These are phyloP conservation scores for Acanthamoeba castellanii DNA, from an alignment of 208 protist species.

Conservation along the genomic window DNA sequence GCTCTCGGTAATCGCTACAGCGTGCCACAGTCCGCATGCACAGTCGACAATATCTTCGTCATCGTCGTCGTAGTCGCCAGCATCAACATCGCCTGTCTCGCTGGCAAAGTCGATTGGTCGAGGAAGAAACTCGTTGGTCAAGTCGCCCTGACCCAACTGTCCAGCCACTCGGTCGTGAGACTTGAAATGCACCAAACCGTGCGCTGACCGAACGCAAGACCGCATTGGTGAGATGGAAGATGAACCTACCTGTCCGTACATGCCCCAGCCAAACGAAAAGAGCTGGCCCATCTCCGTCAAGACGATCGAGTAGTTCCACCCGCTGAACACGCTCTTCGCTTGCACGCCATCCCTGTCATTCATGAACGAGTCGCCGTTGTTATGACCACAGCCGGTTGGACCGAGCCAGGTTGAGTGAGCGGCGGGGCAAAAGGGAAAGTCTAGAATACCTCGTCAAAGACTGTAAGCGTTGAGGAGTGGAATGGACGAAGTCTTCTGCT, in stretches of 20 bases:
- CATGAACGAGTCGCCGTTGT: background rate
- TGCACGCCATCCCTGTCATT: background rate
- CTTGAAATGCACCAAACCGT: too few relatives aligned
- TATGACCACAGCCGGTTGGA: background rate
- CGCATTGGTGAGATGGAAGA: background rate
- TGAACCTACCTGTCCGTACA: conserved; percentile 34
- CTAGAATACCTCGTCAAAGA: background rate
- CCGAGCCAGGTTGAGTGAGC: background rate
- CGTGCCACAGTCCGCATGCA: conserved; percentile 19
- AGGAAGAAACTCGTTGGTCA: conserved; percentile 39
- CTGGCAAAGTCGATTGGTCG: background rate
- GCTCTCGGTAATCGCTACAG: background rate
- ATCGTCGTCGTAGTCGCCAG: background rate
- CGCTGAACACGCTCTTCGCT: background rate
- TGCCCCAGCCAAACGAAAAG: conserved; percentile 62
- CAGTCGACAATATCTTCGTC: conserved; percentile 39
- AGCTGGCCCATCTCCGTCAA: background rate
- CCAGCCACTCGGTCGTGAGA: too few relatives aligned
- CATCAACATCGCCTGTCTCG: background rate
- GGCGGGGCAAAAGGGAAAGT: background rate
- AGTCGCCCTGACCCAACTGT: conserved; percentile 23
- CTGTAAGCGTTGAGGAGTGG: background rate
- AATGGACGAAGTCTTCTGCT: background rate
- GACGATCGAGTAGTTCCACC: conserved; percentile 33
- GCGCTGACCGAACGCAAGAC: background rate